These are phyloP conservation scores for Tolypocladium tropicale DNA, from an alignment of 2,329 filamentous ascomycete species.

Conservation along the genomic window DNA sequence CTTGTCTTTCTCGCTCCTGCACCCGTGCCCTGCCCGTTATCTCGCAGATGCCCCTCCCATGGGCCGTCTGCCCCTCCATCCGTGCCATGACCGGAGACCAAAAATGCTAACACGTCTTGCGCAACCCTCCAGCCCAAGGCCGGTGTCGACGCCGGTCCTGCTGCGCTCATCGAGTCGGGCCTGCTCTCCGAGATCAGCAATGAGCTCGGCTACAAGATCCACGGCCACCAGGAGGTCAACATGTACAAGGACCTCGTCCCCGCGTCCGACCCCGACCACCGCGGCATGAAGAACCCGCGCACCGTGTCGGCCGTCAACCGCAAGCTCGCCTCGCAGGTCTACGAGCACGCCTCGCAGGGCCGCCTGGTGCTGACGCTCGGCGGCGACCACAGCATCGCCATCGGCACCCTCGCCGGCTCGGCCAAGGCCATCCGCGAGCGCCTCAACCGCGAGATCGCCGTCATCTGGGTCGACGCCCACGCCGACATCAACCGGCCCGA, in stretches of 20 bases:
- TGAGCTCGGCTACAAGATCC: slow-evolving; percentile 80
- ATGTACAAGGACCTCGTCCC: slow-evolving; percentile 70
- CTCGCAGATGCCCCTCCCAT: neutral
- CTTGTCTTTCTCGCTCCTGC: neutral
- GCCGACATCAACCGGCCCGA: slow-evolving; percentile 97
- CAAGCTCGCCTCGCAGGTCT: slow-evolving; percentile 73
- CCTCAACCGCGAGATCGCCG: slow-evolving; percentile 71
- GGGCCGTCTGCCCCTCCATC: slow-evolving; percentile 1
- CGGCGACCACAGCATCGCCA: slow-evolving; percentile 93
- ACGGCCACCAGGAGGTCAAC: slow-evolving; percentile 76
- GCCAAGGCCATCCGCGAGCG: slow-evolving; percentile 80
- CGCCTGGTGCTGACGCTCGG: slow-evolving; percentile 87
- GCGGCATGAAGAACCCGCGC: slow-evolving; percentile 88
- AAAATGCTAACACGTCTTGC: neutral
- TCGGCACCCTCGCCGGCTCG: slow-evolving; percentile 82
- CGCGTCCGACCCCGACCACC: slow-evolving; percentile 62
- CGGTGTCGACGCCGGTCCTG: slow-evolving; percentile 84
- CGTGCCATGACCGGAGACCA: neutral
- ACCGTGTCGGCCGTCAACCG: slow-evolving; percentile 78
- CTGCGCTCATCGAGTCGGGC: slow-evolving; percentile 79
- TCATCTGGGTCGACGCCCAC: slow-evolving; percentile 98
- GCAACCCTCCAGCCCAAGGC: slow-evolving; percentile 59
- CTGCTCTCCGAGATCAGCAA: slow-evolving; percentile 73
- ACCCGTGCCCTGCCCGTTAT: neutral
- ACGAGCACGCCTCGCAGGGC: slow-evolving; percentile 72